Base-by-base conservation (phyloP, 106 monocot species). In the Triglochin maritima region DNA sequence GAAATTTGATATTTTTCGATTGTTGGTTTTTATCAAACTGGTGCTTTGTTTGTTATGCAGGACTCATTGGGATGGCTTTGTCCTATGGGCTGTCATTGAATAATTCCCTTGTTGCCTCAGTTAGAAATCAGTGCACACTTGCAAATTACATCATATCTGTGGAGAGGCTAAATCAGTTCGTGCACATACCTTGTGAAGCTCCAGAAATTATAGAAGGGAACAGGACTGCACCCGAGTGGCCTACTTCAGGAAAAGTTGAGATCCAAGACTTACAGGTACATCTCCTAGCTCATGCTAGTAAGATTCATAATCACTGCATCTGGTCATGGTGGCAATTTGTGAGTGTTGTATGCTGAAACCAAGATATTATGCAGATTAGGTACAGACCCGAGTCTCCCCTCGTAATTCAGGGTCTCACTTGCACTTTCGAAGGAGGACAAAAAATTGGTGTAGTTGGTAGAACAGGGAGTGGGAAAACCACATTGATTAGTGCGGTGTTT, bases 11-110 rank as follows among this genome's bases (percentile, higher is more conserved):
- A 29, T 29, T 29, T 17, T 14, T 57, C 15, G 57, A 14, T 57
- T 57, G 57, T 57, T 57, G 15, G 5, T 57, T n/a, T 16, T 57
- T 12, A 57, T 57, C 17, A 57, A n/a, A 15, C 57, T 16, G 57
- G 11, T 15, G 15, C 12, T 57, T 57, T 57, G 17, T 17, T 57
- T 57, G 57, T 14, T 46, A 29, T 78, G 78, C 88, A 92, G 96
- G 96, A 14, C 84, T 91, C 71, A 75, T 92, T 52, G 96, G 96
- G 49, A 80, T 98, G 91, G 96, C 91, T 41, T 47, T 98, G 53
- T 92, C 96, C 47, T 98, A 98, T 77, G 96, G 96, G 46, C 86
- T 98, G 47, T 88, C 91, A 16, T 63, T 98, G 15, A 98, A 98
- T 59, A 82, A 72, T 71, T 88, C 91, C 2, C 76, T 92, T 50